Percentiles rank a stretch among this genome's conserved stretches.
Conservation (phyloP, 2,329 filamentous ascomycete species). For the Aspergillus puulaauensis region DNA sequence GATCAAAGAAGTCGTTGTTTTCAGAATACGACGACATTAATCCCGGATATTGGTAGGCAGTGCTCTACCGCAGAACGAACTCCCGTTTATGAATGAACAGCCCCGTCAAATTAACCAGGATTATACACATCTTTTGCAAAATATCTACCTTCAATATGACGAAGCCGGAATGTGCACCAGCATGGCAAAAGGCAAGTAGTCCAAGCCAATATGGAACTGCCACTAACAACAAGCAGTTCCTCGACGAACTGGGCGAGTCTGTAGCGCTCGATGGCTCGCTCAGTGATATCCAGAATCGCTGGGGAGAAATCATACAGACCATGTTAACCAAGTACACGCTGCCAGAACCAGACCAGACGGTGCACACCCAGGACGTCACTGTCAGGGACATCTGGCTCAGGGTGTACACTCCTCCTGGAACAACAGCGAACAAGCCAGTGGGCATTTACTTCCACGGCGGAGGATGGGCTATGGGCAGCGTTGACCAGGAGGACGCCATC, state of each 20-base stretch:
- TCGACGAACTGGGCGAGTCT: constrained; percentile 1
- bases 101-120: background rate
- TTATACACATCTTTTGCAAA: too few species aligned
- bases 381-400: background rate
- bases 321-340: background rate
- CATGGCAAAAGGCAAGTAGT: background rate
- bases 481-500: constrained; percentile 8
- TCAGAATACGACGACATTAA: too few species aligned
- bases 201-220: background rate
- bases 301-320: background rate
- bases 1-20: background rate
- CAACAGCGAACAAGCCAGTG: background rate
- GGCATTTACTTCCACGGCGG: constrained; percentile 16
- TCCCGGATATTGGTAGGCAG: background rate
- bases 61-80: background rate
- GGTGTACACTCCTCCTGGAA: background rate
- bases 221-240: constrained; percentile 1
- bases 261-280: background rate
- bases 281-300: background rate
- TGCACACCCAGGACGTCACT: constrained; percentile 4
- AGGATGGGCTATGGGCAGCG: constrained; percentile 15
- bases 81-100: background rate
- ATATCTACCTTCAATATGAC: background rate
- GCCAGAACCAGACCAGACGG: background rate
- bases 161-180: background rate